Evolutionary conservation across 257 asterid species (phyloP).

Genomic region (Handroanthus guayacan): DNA sequence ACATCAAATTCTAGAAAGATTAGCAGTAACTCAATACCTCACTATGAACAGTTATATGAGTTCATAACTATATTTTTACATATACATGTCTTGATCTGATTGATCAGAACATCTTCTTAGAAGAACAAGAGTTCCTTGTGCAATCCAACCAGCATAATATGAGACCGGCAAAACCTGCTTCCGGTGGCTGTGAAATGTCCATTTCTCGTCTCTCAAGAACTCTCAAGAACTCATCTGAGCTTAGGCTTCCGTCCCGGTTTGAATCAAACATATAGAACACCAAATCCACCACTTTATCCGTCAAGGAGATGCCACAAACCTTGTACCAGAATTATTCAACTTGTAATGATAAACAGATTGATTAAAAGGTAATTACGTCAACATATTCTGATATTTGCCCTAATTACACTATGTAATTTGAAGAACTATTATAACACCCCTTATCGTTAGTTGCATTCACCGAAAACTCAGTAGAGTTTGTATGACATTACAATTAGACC

Average conservation of each 20-base stretch:
- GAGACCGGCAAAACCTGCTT: conserved; percentile 55
- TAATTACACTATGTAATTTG: too few relatives aligned
- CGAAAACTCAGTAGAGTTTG: too few relatives aligned
- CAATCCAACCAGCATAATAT: conserved; percentile 69
- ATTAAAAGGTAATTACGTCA: too few relatives aligned
- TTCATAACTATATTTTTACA: not conserved
- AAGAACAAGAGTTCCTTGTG: conserved; percentile 47
- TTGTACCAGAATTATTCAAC: conserved; percentile 13
- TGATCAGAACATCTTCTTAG: conserved; percentile 42
- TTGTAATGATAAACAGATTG: too few relatives aligned
- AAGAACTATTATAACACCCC: too few relatives aligned
- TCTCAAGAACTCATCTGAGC: conserved; percentile 81
- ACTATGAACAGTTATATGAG: not conserved
- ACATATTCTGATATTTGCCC: too few relatives aligned
- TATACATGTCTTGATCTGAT: not conserved
- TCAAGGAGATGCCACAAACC: conserved; percentile 86
- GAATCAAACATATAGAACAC: conserved; percentile 75
- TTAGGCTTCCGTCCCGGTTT: conserved; percentile 74
- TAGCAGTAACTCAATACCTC: not conserved
- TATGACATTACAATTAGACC: too few relatives aligned
- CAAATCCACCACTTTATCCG: conserved; percentile 69
- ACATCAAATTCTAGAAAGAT: conserved; percentile 17
- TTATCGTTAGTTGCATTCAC: too few relatives aligned
- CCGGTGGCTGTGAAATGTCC: conserved; percentile 51
- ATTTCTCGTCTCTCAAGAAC: conserved; percentile 70